Percentiles rank a stretch among this genome's conserved stretches.
These are phyloP conservation scores for Rhazya stricta DNA, from an alignment of 257 asterid species.

Conservation along the genomic window DNA sequence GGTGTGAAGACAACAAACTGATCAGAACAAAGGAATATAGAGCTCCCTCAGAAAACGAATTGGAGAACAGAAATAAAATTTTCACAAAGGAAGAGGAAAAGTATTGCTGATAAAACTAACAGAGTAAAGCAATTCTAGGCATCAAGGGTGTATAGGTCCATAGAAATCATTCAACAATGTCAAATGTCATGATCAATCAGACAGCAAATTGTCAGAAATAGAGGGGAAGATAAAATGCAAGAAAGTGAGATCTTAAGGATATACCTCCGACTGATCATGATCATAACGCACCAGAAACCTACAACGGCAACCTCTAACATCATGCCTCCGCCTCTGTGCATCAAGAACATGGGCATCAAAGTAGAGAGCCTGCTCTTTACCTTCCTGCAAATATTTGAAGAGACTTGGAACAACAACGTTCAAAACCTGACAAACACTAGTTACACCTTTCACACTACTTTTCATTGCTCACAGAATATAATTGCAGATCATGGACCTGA, in stretches of 20 bases:
- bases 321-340: conserved; percentile 97
- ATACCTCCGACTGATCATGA: conserved; percentile 95
- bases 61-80: background rate
- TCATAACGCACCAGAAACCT: conserved; percentile 93
- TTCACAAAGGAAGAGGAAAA: background rate
- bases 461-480: conserved; percentile 1
- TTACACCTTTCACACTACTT: background rate
- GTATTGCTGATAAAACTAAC: background rate
- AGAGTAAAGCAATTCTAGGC: background rate
- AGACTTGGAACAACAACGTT: conserved; percentile 6
- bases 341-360: conserved; percentile 94
- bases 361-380: conserved; percentile 96
- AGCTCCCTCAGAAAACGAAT: background rate
- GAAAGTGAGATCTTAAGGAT: background rate
- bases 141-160: background rate
- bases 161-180: background rate
- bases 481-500: conserved; percentile 51
- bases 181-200: background rate
- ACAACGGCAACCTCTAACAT: conserved; percentile 95
- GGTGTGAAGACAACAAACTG: background rate
- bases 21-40: background rate
- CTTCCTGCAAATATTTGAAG: conserved; percentile 57
- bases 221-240: background rate
- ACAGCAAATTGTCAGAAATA: background rate
- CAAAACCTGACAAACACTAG: background rate